phyloP scores from a whole-genome alignment of 805 yeast genomes.

The Allodekkera sacchari region DNA sequence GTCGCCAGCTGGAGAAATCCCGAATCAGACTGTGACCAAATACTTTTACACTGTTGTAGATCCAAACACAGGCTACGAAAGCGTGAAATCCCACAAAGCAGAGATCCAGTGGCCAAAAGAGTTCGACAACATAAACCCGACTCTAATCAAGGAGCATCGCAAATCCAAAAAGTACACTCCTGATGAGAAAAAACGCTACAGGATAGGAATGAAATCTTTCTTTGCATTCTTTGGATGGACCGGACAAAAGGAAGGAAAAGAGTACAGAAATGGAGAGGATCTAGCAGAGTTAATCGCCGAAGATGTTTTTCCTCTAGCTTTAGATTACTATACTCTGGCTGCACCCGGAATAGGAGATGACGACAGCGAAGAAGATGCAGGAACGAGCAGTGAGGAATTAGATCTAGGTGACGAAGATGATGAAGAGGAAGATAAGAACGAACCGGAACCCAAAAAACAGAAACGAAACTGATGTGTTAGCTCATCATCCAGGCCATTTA shows the following conservation, averaged over 20 bases:
- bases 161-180: constrained; percentile 23
- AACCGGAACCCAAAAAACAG: constrained; percentile 8
- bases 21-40: constrained; percentile 54
- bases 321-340: constrained; percentile 73
- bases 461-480: constrained; percentile 3
- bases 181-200: constrained; percentile 51
- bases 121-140: constrained; percentile 49
- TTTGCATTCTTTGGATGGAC: constrained; percentile 88
- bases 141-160: constrained; percentile 31
- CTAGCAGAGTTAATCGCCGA: constrained; percentile 66
- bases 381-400: constrained; percentile 35
- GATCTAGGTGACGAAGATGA: constrained; percentile 41
- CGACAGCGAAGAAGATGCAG: constrained; percentile 36
- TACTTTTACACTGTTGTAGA: constrained; percentile 39
- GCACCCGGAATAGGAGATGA: constrained; percentile 51
- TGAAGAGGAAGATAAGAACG: constrained; percentile 20
- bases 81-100: constrained; percentile 44
- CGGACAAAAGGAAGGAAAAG: constrained; percentile 68
- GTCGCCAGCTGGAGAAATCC: constrained; percentile 37
- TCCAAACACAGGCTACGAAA: constrained; percentile 45
- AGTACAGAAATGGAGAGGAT: constrained; percentile 71
- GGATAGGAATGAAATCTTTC: constrained; percentile 72
- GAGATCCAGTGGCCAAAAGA: constrained; percentile 64
- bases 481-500: too few relatives aligned
- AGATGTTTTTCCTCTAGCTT: constrained; percentile 79